A percentile compares a stretch with the other conserved stretches of the same genome.
phyloP scores from a whole-genome alignment of 192 early-diverging fungal species.

The Radiomyces spectabilis region DNA sequence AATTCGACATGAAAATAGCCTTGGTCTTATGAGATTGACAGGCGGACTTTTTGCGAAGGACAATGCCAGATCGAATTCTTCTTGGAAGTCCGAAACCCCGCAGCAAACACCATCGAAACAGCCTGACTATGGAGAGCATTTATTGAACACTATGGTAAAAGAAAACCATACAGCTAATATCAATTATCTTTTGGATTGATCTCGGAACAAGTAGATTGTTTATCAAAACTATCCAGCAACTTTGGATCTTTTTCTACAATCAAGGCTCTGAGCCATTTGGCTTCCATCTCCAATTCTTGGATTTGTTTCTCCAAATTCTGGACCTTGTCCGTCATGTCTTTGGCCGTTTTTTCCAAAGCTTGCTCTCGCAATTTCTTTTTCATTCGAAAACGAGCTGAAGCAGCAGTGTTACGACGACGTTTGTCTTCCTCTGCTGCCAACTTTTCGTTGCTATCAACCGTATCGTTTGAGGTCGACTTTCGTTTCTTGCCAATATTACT shows the following conservation, averaged over 20 bases:
- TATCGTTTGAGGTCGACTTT: background rate
- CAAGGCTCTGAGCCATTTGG: conserved; percentile 68
- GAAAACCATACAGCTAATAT: too few relatives aligned
- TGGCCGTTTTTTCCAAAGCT: conserved; percentile 71
- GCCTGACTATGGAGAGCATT: too few relatives aligned
- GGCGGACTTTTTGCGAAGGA: too few relatives aligned
- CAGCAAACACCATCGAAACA: too few relatives aligned
- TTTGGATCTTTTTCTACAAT: conserved; percentile 24
- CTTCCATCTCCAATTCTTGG: conserved; percentile 86
- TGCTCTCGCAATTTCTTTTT: conserved; percentile 93
- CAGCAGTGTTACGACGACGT: conserved; percentile 89
- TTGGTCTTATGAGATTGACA: too few relatives aligned
- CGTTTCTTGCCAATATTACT: background rate
- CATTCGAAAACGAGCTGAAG: conserved; percentile 88
- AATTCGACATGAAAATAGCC: too few relatives aligned
- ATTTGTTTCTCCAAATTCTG: conserved; percentile 73
- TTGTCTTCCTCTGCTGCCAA: conserved; percentile 72
- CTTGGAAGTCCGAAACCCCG: too few relatives aligned
- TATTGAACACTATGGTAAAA: too few relatives aligned
- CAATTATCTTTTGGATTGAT: too few relatives aligned
- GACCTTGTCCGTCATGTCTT: conserved; percentile 71
- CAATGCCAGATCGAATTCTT: too few relatives aligned
- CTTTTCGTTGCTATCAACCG: conserved; percentile 5
- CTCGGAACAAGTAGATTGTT: too few relatives aligned
- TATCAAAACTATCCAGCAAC: too few relatives aligned